A percentile compares a stretch with the other conserved stretches of the same genome.
These are phyloP conservation scores for Ogataea zsoltii DNA, from an alignment of 805 yeast genomes.

Conservation along the genomic window DNA sequence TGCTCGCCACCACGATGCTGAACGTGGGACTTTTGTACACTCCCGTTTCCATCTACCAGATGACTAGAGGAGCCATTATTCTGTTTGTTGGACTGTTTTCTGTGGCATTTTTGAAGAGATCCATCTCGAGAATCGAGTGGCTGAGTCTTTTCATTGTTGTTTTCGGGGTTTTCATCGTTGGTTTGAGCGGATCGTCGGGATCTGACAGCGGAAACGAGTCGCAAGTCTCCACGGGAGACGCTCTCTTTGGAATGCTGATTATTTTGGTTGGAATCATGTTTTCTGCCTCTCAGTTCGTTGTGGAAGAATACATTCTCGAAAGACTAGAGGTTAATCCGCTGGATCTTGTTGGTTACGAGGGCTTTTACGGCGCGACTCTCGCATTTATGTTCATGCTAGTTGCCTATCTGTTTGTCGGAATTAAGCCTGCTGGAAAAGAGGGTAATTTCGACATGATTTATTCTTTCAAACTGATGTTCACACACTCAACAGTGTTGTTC, in stretches of 20 bases:
- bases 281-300: constrained; percentile 75
- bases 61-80: constrained; percentile 81
- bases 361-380: constrained; percentile 58
- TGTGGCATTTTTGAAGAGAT: constrained; percentile 57
- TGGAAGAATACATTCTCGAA: constrained; percentile 67
- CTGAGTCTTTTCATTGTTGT: constrained; percentile 60
- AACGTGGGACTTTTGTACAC: constrained; percentile 72
- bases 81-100: constrained; percentile 74
- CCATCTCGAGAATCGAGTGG: constrained; percentile 68
- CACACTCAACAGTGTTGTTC: constrained; percentile 42
- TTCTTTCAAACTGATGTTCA: constrained; percentile 50
- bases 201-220: constrained; percentile 15
- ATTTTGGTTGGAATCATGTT: constrained; percentile 64
- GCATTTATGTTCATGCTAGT: constrained; percentile 47
- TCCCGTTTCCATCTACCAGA: constrained; percentile 80
- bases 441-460: constrained; percentile 59
- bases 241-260: constrained; percentile 56
- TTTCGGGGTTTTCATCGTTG: constrained; percentile 70
- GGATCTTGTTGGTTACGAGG: constrained; percentile 72
- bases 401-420: constrained; percentile 44
- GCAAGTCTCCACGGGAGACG: constrained; percentile 23
- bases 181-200: constrained; percentile 59
- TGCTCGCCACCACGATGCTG: constrained; percentile 72
- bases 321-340: constrained; percentile 58
- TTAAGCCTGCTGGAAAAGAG: constrained; percentile 38